Conservation (phyloP, 345 rosid genomes). For the Citrus mangshanensis region DNA sequence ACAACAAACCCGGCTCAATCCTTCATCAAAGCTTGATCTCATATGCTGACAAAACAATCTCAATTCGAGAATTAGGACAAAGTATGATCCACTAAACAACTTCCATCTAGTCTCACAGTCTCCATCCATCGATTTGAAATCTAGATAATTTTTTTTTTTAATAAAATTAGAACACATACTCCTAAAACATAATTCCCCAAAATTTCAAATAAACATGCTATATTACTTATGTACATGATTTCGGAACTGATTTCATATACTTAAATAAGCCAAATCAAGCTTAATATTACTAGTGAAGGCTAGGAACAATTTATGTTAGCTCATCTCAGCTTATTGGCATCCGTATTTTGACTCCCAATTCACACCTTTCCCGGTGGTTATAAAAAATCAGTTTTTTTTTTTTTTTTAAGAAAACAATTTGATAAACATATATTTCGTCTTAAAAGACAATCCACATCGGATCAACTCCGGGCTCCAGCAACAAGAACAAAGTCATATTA, state of each 20-base stretch:
- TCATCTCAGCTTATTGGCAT: not conserved
- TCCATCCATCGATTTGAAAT: not conserved
- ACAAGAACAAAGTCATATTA: not conserved
- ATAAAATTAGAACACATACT: not conserved
- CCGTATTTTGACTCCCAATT: not conserved
- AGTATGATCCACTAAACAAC: not conserved
- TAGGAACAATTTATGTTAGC: not conserved
- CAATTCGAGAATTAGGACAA: not conserved
- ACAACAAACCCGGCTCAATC: not conserved
- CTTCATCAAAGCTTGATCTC: not conserved
- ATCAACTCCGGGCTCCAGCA: not conserved
- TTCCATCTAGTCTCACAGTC: not conserved
- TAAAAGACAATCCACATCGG: not conserved
- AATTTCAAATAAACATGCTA: not conserved
- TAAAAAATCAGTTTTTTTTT: not conserved
- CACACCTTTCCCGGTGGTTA: not conserved
- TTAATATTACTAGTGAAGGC: not conserved
- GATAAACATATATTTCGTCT: not conserved
- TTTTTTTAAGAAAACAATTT: not conserved
- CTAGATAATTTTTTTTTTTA: not conserved
- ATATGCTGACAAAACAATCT: not conserved
- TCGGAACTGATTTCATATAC: not conserved
- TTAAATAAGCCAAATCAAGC: not conserved
- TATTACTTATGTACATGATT: not conserved
- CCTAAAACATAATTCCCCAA: not conserved